Base-by-base conservation (phyloP, 176 grass and related monocot genomes). In the Paspalum notatum region DNA sequence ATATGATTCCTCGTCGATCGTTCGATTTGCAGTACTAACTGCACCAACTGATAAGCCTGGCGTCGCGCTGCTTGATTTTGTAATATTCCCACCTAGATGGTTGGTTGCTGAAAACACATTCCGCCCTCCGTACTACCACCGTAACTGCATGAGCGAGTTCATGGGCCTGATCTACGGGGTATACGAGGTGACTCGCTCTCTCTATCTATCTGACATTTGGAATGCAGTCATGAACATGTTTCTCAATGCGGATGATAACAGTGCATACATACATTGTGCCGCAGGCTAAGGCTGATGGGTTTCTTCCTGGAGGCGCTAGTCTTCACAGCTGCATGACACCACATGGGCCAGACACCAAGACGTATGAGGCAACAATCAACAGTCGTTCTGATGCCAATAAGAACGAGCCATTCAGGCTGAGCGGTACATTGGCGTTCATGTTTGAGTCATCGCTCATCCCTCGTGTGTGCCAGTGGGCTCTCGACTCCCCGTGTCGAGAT, bases 61-160 rank as follows among this genome's bases (percentile, higher is more conserved):
- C 32, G 92, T 95, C 2, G 95, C 92, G 4, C 39, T 98, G 43
- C 92, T 98, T 82, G 95, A 98, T 86, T 98, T 98, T 26, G 95
- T 98, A 50, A 82, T 95, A 74, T 98, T 98, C 77, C 90, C 95
- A 37, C 92, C 92, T 1, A 77, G 95, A 68, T 98, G 95, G 95
- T 43, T 95, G 74, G 95, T 95, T 37, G 95, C 92, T 39, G 95
- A 98, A 37, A 91, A 98, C 55, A 98, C 95, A 14, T 98, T 98
- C 79, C 77, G 92, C 0, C 95, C 95, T 46, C 95, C 95, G 3
- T 93, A 98, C 74, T 98, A 95, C 48, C 95, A 98, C 17, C 87
- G 92, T 40, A 98, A 98, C 79, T 98, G 92, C 85, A 98, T 95
- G 95, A 98, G 82, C 15, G 90, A 98, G 76, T 98, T 93, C 68